Conservation (phyloP, 768 basidiomycete genomes). For the Termitomyces titanicus region DNA sequence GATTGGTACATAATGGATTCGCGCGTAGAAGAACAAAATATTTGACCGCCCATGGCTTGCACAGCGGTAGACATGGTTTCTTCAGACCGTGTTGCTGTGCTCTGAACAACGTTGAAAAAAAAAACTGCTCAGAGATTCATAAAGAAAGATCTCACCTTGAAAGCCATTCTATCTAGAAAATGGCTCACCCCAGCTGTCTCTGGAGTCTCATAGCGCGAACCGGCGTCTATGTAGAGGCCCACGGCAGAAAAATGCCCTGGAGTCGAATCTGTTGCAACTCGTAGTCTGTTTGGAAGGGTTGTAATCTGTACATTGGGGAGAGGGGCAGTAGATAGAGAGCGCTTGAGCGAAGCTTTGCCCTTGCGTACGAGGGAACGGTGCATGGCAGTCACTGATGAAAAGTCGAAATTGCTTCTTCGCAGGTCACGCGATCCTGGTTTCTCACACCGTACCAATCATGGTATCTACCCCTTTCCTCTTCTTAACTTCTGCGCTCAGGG, state of each 20-base stretch:
- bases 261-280: slow-evolving; percentile 87
- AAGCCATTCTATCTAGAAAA: slow-evolving; percentile 93
- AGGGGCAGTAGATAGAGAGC: slow-evolving; percentile 13
- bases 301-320: slow-evolving; percentile 57
- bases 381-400: slow-evolving; percentile 9
- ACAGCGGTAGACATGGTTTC: slow-evolving; percentile 80
- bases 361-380: slow-evolving; percentile 33
- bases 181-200: slow-evolving; percentile 80
- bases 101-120: slow-evolving; percentile 39
- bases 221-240: slow-evolving; percentile 92
- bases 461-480: neutral
- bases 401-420: neutral
- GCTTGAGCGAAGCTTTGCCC: slow-evolving; percentile 21
- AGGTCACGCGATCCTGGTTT: slow-evolving; percentile 2
- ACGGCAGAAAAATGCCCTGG: slow-evolving; percentile 94
- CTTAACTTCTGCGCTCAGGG: neutral
- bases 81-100: slow-evolving; percentile 66
- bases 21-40: slow-evolving; percentile 84
- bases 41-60: slow-evolving; percentile 85
- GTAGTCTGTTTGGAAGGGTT: slow-evolving; percentile 85
- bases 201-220: slow-evolving; percentile 81
- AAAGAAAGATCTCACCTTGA: slow-evolving; percentile 64
- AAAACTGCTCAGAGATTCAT: neutral
- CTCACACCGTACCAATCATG: neutral
- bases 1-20: slow-evolving; percentile 99